Evolutionary conservation across 1,284 basidiomycete species (phyloP), one percentile per base, ranked within the genome.

Genomic region (Papiliotrema laurentii): DNA sequence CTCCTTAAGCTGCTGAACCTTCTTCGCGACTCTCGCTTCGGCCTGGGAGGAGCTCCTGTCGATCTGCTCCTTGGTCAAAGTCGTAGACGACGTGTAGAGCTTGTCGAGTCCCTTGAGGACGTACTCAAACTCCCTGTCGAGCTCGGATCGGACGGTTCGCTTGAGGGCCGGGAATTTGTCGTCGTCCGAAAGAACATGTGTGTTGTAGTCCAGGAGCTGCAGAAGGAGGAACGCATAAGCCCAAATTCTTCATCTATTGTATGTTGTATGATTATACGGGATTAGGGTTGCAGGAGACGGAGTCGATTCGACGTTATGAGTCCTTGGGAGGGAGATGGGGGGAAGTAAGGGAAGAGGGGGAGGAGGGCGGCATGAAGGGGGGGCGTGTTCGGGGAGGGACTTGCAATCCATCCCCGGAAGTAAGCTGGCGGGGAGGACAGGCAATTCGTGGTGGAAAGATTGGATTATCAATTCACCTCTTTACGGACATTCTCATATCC

Each of bases 81-180:
- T 54, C 7, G 58, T 52, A 11, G 64, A 67, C n/a, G 48, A 47
- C 11, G 64, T 59, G 51, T 68, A 72, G n/a, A 72, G 59, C 47
- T 66, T 66, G 58, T 72, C 66, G n/a, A 72, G 59, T 14, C 68
- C 70, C 19, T 47, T 50, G 22, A 67, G 27, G 51, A 69, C 50
- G 50, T 68, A 66, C 22, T 61, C 58, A 43, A 64, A 61, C 42
- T 71, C 67, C 31, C 63, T 56, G 13, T 63, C 61, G 16, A 72
- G 46, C 43, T 62, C 63, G 18, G 55, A 41, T 24, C 43, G 47
- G 33, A 57, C 53, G 33, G 58, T 59, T 4, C 43, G 43, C 30
- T 39, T 27, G 35, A 66, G 42, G 39, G 61, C 51, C n/a, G 59
- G 58, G 27, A 65, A 41, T 18, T 58, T 49, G 16, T 53, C 36